These are phyloP conservation scores for Vararia minispora DNA, from an alignment of 768 basidiomycete genomes.

Conservation along the genomic window DNA sequence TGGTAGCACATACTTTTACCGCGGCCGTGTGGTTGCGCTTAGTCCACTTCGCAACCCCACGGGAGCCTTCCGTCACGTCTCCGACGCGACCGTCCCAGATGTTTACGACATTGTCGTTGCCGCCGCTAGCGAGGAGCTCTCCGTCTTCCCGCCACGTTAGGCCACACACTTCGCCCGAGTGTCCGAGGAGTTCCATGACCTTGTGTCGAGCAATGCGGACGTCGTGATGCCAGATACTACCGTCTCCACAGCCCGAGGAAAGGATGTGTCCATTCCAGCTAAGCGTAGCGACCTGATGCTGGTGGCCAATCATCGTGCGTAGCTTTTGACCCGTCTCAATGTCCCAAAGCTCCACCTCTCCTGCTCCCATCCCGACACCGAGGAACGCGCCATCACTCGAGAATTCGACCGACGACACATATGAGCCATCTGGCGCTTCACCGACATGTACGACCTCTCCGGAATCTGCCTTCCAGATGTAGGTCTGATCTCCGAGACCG, in stretches of 20 bases:
- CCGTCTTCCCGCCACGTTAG: slow-evolving; percentile 65
- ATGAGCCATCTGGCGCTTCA: slow-evolving; percentile 64
- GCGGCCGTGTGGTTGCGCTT: slow-evolving; percentile 89
- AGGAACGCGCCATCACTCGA: slow-evolving; percentile 75
- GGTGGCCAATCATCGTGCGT: slow-evolving; percentile 85
- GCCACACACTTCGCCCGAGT: slow-evolving; percentile 91
- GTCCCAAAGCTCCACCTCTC: slow-evolving; percentile 95
- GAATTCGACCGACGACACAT: slow-evolving; percentile 69
- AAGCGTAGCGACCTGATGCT: slow-evolving; percentile 71
- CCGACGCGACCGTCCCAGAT: slow-evolving; percentile 81
- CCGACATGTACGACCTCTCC: slow-evolving; percentile 73
- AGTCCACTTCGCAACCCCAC: slow-evolving; percentile 74
- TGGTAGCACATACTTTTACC: slow-evolving; percentile 39
- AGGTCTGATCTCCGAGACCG: slow-evolving; percentile 76
- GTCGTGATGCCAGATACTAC: slow-evolving; percentile 95
- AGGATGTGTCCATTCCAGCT: slow-evolving; percentile 85
- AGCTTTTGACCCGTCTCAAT: slow-evolving; percentile 67
- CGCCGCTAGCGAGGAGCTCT: slow-evolving; percentile 90
- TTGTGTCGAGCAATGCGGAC: slow-evolving; percentile 72
- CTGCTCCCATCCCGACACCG: slow-evolving; percentile 68
- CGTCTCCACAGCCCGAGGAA: slow-evolving; percentile 83
- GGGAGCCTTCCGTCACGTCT: slow-evolving; percentile 28
- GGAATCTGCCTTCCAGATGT: slow-evolving; percentile 90
- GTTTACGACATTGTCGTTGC: slow-evolving; percentile 97
- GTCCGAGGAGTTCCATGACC: slow-evolving; percentile 75